Evolutionary conservation across 306 rosid genomes (phyloP), one percentile per base, ranked within the genome.

Genomic region (Abrus precatorius): DNA sequence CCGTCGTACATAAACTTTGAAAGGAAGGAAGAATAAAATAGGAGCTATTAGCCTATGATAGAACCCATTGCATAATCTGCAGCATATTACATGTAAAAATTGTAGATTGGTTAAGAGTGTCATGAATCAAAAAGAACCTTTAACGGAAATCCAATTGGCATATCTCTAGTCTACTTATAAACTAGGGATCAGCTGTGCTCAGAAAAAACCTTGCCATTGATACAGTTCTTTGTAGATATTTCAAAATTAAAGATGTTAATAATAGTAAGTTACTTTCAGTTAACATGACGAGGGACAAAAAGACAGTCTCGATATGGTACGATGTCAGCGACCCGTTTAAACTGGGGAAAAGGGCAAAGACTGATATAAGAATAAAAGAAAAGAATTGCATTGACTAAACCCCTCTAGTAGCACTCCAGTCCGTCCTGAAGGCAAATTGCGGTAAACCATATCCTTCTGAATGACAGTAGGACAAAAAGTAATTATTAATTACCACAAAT

Each of bases 61-160:
- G 49, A 13, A 40, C 65, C 61, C 52, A 4, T 57, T 38, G 28
- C 68, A 52, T 29, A 60, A 60, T 59, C 57, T 62, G 57, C 57
- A 59, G 63, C 34, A 55, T 74, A 36, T 33, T 56, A 36, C 32
- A 57, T 6, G 33, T 47, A 66, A 5, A 7, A 20, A 20, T 20
- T 33, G 40, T 36, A 81, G 48, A 32, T 56, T 57, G 54, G 56
- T 75, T 50, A 13, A 68, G 81, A 13, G 71, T 48, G 9, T 29
- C 65, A 10, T 56, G 72, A 47, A 66, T 66, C 75, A 67, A 29
- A 75, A 60, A 55, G 27, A 65, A 44, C 69, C 45, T 72, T 74
- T 5, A 49, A 67, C 9, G 64, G 6, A 77, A 64, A 78, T 63
- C 47, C 43, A 72, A 9, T 48, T 41, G 48, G 50, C 78, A 43